A percentile compares a stretch with the other conserved stretches of the same genome.
Conservation (phyloP, 2,329 filamentous ascomycete species). For the Cladosporium velox region DNA sequence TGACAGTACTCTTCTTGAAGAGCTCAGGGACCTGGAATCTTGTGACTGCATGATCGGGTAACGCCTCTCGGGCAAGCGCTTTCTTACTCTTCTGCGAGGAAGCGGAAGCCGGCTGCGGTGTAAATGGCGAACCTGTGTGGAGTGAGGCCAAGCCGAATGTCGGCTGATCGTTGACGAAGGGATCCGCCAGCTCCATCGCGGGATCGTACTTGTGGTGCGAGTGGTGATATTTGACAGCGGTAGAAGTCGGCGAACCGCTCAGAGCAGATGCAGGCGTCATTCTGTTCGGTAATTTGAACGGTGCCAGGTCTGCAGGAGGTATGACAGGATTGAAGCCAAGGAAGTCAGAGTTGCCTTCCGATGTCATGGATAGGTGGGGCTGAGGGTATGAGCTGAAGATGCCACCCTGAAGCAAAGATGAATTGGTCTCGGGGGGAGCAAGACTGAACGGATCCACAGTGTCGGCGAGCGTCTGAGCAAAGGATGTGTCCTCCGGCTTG, state of each 20-base stretch:
- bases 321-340: background rate
- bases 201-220: background rate
- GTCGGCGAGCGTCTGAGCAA: background rate
- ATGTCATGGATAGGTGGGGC: background rate
- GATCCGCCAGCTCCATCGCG: background rate
- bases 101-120: background rate
- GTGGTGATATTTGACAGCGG: background rate
- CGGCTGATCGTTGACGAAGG: background rate
- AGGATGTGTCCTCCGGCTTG: no score
- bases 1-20: constrained; percentile 29
- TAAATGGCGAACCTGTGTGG: background rate
- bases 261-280: background rate
- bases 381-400: background rate
- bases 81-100: constrained; percentile 7
- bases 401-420: background rate
- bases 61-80: constrained; percentile 23
- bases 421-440: background rate
- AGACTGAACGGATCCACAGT: background rate
- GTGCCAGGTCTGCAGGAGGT: background rate
- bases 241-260: background rate
- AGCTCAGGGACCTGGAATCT: constrained; percentile 28
- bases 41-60: constrained; percentile 22
- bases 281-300: background rate
- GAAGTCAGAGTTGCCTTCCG: background rate
- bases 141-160: background rate